Evolutionary conservation across 352 stramenopile genomes (phyloP), one percentile per base, ranked within the genome.

Genomic region (Pythium periplocum): DNA sequence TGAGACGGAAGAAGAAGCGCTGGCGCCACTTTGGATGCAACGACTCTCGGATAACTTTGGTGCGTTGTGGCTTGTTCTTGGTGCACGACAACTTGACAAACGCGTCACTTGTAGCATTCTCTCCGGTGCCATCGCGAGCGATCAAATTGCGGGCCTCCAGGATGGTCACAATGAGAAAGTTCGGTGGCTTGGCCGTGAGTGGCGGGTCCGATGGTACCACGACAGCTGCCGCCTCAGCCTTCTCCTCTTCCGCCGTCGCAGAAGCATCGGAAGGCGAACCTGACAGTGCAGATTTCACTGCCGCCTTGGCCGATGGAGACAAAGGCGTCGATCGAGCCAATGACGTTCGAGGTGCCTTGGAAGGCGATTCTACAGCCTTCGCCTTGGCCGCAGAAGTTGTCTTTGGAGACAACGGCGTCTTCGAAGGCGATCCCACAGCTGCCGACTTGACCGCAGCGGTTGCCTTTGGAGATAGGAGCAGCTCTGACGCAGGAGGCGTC

Each of bases 161-260:
- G 37, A 87, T 57, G 41, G 72, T 79, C 36, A 87, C 72, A 3
- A 84, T 68, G 48, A 79, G 68, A 36, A 70, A 78, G 64, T 86
- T 87, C 11, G 71, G 55, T 55, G 42, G 12, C 12, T 3, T 4
- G 3, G 6, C 38, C 38, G 7, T 42, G 7, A 12, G 38, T 42
- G 45, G 33, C 31, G 10, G 17, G 17, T 26, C 17, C 17, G 17
- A 26, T 26, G 17, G 17, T 26, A 26, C 17, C 17, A 26, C 17
- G 17, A 26, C 17, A 26, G 17, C 17, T 26, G 17, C 17, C 17
- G 17, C 17, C 17, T 26, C 9, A 33, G 59, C 57, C 4, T 42
- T 55, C n/a, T 64, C 34, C 7, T 8, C 12, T 42, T 42, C 38
- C 12, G 38, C 38, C 7, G 38, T 42, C 7, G 38, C 38, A 12